A percentile compares a stretch with the other conserved stretches of the same genome.
Evolutionary conservation across 305 asterid genomes (phyloP).

Genomic region (Rubia balearica): DNA sequence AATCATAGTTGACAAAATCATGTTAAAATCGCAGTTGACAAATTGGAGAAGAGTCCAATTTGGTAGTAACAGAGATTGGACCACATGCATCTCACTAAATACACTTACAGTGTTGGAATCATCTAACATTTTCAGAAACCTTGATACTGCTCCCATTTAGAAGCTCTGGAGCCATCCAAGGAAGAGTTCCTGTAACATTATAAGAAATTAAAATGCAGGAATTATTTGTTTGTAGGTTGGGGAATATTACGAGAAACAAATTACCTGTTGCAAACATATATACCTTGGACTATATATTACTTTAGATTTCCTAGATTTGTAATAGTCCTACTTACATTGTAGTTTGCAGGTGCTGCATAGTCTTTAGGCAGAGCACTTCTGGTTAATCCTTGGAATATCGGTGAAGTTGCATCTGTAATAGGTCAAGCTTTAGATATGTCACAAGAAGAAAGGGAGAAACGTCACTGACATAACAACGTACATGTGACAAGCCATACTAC

Average conservation of each 20-base stretch:
- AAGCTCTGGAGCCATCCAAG: conserved; percentile 97
- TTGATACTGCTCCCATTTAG: conserved; percentile 78
- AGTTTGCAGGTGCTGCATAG: conserved; percentile 99
- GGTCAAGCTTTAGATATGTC: conserved; percentile 79
- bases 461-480: conserved; percentile 70
- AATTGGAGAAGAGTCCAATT: too few species aligned
- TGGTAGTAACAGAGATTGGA: too few species aligned
- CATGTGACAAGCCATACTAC: conserved; percentile 97
- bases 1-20: too few species aligned
- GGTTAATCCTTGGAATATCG: conserved; percentile 95
- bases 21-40: too few species aligned
- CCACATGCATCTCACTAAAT: too few species aligned
- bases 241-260: too few species aligned
- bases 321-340: conserved; percentile 14
- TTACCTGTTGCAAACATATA: background rate
- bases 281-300: background rate
- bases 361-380: conserved; percentile 98
- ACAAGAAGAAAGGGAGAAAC: conserved; percentile 85
- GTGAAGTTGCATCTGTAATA: conserved; percentile 93
- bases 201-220: too few species aligned
- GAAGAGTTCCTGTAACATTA: conserved; percentile 97
- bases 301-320: background rate
- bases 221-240: too few species aligned
- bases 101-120: too few species aligned
- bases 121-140: conserved; percentile 78